These are phyloP conservation scores for Aspergillus sclerotioniger DNA, from an alignment of 495 filamentous ascomycete species.

Conservation along the genomic window DNA sequence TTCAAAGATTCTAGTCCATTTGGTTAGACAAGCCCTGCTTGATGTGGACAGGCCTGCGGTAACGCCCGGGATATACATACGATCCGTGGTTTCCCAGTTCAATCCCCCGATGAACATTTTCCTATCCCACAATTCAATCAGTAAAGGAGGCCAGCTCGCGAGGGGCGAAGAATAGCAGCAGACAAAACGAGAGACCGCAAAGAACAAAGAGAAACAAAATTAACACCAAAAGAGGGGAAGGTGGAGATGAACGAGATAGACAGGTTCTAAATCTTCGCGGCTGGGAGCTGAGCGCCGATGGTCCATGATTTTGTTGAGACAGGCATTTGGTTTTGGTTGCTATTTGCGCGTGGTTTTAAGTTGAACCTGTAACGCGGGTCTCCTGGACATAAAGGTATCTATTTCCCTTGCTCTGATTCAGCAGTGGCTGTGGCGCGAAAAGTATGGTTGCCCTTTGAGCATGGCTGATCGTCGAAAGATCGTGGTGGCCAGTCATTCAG, in stretches of 20 bases:
- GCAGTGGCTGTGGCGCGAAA: not conserved
- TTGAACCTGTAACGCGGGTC: not conserved
- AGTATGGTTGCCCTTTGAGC: not conserved
- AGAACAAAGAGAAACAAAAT: not conserved
- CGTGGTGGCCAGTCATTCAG: not conserved
- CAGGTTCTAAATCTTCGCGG: conserved; percentile 1
- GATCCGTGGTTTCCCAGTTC: conserved; percentile 99
- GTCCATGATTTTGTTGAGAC: conserved; percentile 1
- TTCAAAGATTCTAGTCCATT: conserved; percentile 78
- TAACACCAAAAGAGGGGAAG: not conserved
- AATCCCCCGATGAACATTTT: conserved; percentile 99
- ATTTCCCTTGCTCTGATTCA: not conserved
- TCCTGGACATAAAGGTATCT: not conserved
- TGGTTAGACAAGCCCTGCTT: conserved; percentile 18
- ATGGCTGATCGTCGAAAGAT: not conserved
- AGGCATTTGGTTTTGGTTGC: not conserved
- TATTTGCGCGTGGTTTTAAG: not conserved
- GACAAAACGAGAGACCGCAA: not conserved
- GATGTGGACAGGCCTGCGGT: not conserved
- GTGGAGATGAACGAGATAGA: not conserved
- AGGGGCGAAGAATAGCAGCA: not conserved
- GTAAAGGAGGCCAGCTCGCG: conserved; percentile 1
- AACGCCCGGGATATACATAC: conserved; percentile 51
- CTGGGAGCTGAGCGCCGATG: conserved; percentile 9
- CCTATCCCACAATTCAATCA: conserved; percentile 48